Conservation (phyloP, 2,329 filamentous ascomycete species). For the Penicillium janthinellum region DNA sequence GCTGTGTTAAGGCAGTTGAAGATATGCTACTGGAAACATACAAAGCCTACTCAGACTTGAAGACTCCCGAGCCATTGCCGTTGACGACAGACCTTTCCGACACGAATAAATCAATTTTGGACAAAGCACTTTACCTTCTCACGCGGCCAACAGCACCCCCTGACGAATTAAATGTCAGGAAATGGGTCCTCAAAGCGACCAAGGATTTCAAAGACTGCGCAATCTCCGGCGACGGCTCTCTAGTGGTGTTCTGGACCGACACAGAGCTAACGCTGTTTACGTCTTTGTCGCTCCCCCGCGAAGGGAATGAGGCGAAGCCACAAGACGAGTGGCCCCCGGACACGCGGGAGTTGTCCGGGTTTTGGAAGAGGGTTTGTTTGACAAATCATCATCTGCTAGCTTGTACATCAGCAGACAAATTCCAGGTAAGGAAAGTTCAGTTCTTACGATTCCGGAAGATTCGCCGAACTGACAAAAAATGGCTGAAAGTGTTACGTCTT, state of each 20-base stretch:
- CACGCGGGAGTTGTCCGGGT: neutral
- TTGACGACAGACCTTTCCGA: no score
- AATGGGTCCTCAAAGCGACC: neutral
- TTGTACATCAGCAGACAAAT: neutral
- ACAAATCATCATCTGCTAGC: neutral
- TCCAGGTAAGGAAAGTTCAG: neutral
- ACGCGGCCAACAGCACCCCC: no score
- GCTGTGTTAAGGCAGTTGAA: neutral
- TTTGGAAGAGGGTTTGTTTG: neutral
- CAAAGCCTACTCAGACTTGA: neutral
- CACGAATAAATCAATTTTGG: no score
- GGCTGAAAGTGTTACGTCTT: neutral
- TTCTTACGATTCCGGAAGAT: neutral
- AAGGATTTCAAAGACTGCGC: neutral
- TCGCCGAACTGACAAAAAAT: neutral
- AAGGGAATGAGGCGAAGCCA: neutral
- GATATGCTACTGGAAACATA: neutral
- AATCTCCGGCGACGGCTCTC: neutral
- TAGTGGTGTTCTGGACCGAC: neutral
- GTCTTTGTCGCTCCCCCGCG: neutral
- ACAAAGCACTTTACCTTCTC: no score
- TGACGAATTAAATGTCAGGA: neutral
- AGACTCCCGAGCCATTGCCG: neutral
- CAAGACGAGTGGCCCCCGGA: neutral
- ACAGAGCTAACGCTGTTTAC: neutral